These are phyloP conservation scores for Malus hybrid DNA, from an alignment of 331 rosid genomes.

Conservation along the genomic window DNA sequence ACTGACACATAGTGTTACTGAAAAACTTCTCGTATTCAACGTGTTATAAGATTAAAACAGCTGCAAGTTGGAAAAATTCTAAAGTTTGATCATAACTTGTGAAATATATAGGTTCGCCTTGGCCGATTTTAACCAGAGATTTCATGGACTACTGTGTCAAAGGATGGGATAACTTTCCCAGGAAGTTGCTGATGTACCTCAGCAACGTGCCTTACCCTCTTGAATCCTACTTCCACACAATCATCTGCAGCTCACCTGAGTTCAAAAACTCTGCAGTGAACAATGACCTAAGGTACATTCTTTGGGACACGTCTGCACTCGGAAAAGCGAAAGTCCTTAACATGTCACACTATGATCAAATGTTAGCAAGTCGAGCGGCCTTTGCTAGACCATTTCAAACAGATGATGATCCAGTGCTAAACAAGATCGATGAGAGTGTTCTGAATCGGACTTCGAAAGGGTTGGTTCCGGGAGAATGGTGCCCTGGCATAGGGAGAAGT, in stretches of 20 bases:
- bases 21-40: no score
- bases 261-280: constrained; percentile 48
- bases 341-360: constrained; percentile 33
- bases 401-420: constrained; percentile 38
- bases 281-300: constrained; percentile 38
- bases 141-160: constrained; percentile 64
- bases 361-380: constrained; percentile 45
- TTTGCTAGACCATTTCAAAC: constrained; percentile 56
- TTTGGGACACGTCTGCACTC: constrained; percentile 38
- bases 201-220: constrained; percentile 58
- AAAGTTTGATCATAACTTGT: background rate
- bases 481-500: constrained; percentile 22
- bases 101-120: constrained; percentile 53
- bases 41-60: background rate
- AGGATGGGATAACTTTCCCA: constrained; percentile 85
- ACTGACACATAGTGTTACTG: no score
- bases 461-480: constrained; percentile 55
- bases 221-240: constrained; percentile 70
- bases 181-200: constrained; percentile 67
- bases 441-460: constrained; percentile 31
- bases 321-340: constrained; percentile 43
- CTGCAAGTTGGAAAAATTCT: background rate
- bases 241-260: constrained; percentile 56
- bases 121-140: constrained; percentile 61
- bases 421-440: constrained; percentile 41